phyloP scores from a whole-genome alignment of 1,139 yeast species.

The Hansenula sp. region DNA sequence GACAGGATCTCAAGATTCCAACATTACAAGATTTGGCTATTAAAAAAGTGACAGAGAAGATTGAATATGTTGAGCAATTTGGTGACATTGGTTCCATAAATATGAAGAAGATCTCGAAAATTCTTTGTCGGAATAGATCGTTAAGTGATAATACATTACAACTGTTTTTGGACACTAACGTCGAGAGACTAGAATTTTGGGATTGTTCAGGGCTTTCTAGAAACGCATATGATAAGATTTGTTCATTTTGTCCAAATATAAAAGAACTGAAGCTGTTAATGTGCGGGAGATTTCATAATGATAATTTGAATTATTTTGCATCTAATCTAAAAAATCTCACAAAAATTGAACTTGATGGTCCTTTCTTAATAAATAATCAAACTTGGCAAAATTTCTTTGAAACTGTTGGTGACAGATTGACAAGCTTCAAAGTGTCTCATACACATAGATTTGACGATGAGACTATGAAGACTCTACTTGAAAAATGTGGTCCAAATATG shows the following conservation, averaged over 20 bases:
- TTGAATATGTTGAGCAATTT: constrained; percentile 69
- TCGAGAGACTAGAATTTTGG: constrained; percentile 68
- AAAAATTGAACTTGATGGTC: constrained; percentile 69
- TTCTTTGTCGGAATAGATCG: constrained; percentile 77
- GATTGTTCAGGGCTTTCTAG: constrained; percentile 82
- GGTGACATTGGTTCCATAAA: constrained; percentile 75
- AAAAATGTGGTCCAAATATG: constrained; percentile 54
- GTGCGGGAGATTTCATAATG: constrained; percentile 92
- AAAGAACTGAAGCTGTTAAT: constrained; percentile 65
- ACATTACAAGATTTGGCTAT: constrained; percentile 81
- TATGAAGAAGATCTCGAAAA: constrained; percentile 62
- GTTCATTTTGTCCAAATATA: constrained; percentile 74
- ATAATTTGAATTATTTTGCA: constrained; percentile 59
- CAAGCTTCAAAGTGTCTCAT: constrained; percentile 60
- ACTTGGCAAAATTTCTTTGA: constrained; percentile 76
- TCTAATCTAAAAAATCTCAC: constrained; percentile 52
- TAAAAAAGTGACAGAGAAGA: constrained; percentile 61
- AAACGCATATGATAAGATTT: constrained; percentile 64
- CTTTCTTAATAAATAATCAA: constrained; percentile 71
- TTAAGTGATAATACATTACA: constrained; percentile 66
- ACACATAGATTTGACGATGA: constrained; percentile 80
- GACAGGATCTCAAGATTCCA: constrained; percentile 58
- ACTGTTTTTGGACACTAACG: constrained; percentile 62
- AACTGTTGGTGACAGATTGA: constrained; percentile 39
- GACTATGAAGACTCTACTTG: constrained; percentile 58